Evolutionary conservation across 805 yeast genomes (phyloP).

Genomic region (Metschnikowia gelsemii): DNA sequence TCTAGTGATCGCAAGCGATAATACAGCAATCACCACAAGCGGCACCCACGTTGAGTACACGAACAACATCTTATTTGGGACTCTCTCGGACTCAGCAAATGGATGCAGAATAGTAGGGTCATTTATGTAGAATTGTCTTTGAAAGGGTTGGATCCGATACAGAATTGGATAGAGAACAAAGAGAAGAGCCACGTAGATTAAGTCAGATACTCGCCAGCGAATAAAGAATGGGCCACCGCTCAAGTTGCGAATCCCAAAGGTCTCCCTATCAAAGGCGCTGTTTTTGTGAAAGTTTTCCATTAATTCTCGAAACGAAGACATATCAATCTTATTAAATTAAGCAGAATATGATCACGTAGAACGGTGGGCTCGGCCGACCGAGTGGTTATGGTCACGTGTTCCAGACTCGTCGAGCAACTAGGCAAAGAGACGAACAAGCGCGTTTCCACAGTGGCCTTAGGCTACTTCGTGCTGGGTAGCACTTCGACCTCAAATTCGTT

Average conservation of each 20-base stretch:
- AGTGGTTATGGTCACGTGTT: neutral
- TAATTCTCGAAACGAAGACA: constrained; percentile 1
- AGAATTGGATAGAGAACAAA: constrained; percentile 24
- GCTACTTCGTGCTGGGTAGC: no score
- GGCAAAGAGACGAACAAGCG: no score
- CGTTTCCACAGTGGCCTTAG: no score
- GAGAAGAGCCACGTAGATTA: constrained; percentile 24
- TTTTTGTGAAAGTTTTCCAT: neutral
- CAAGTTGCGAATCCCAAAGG: constrained; percentile 19
- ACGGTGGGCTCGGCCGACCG: no score
- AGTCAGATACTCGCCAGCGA: constrained; percentile 23
- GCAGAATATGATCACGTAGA: no score
- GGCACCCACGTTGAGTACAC: constrained; percentile 58
- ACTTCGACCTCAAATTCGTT: no score
- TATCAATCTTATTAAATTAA: neutral
- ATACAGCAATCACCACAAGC: constrained; percentile 33
- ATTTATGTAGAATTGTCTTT: constrained; percentile 72
- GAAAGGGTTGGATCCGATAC: constrained; percentile 53
- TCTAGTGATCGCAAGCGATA: constrained; percentile 44
- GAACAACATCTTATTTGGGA: constrained; percentile 54
- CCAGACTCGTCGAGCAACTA: neutral
- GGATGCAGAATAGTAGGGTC: constrained; percentile 84
- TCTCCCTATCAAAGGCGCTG: constrained; percentile 25
- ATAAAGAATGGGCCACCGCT: constrained; percentile 14
- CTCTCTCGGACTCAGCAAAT: constrained; percentile 70